Conservation (phyloP, 495 filamentous ascomycete species). For the Neurospora tetraspora region DNA sequence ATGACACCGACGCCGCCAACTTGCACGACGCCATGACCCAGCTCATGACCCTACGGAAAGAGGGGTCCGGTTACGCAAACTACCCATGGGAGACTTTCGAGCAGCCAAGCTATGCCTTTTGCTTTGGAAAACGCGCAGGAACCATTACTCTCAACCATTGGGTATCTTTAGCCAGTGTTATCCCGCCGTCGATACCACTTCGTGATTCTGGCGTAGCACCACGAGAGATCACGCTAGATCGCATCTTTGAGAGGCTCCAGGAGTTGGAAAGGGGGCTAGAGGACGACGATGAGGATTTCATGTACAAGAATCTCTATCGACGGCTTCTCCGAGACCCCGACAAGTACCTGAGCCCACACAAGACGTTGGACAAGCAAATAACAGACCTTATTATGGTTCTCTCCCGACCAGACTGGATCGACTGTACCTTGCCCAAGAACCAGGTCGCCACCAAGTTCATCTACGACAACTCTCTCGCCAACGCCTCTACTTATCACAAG, state of each 20-base stretch:
- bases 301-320: constrained; percentile 45
- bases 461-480: constrained; percentile 31
- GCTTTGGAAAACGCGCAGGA: constrained; percentile 46
- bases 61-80: constrained; percentile 22
- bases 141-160: constrained; percentile 54
- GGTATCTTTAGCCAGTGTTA: constrained; percentile 38
- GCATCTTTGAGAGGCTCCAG: constrained; percentile 44
- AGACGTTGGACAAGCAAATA: constrained; percentile 55
- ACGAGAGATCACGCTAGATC: constrained; percentile 41
- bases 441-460: constrained; percentile 59
- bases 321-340: constrained; percentile 43
- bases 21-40: constrained; percentile 39
- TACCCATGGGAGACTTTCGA: constrained; percentile 57
- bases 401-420: constrained; percentile 53
- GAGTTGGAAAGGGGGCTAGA: constrained; percentile 47
- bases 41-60: constrained; percentile 36
- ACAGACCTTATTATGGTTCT: constrained; percentile 55
- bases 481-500: constrained; percentile 35
- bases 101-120: constrained; percentile 53
- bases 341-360: constrained; percentile 38
- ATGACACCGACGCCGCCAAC: constrained; percentile 34
- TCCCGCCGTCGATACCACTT: constrained; percentile 37
- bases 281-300: constrained; percentile 42
- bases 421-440: constrained; percentile 52
- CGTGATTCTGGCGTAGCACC: constrained; percentile 40